Evolutionary conservation across 2,329 filamentous ascomycete species (phyloP), one percentile per base, ranked within the genome.

Genomic region (Nemania sp.): DNA sequence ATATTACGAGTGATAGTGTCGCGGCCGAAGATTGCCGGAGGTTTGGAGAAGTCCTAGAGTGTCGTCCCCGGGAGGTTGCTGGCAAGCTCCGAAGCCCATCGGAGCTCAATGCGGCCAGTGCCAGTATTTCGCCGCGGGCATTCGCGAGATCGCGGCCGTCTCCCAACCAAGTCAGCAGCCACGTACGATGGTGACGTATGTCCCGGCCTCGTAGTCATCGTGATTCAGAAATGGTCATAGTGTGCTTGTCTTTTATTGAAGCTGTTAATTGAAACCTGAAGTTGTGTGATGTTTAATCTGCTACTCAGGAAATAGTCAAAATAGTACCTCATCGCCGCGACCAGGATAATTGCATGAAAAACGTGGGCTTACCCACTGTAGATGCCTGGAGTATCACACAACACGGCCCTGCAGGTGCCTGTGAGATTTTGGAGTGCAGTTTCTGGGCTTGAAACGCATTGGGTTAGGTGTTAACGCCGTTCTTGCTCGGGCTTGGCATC

Each of bases 1-100:
- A 59, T 52, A 52, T 19, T 30, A 36, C 15, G 3, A 33, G n/a
- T 9, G 14, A n/a, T 4, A 31, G 20, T n/a, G 19, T n/a, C 34
- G 30, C 17, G 26, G 11, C 50, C 49, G 54, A 42, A 17, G n/a
- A 28, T 17, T 2, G 19, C 9, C 49, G 54, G 49, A 51, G 39
- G 26, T 45, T 56, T 37, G 36, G 1, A 33, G 3, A 20, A 20
- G 42, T 15, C 30, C 37, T 23, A 30, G 6, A 22, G 8, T 31
- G 20, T 22, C 37, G 42, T 36, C 2, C 31, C 12, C 19, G 14
- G 8, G 6, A 45, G 51, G n/a, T n/a, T n/a, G n/a, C n/a, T n/a
- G n/a, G n/a, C n/a, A n/a, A 57, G 50, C 57, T 57, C 57, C 57
- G 57, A 46, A 22, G 19, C 14, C 20, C 43, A 31, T 52, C 57